Evolutionary conservation across 2,329 filamentous ascomycete genomes (phyloP), one percentile per base, ranked within the genome.

Genomic region (Diaporthe australafricana): DNA sequence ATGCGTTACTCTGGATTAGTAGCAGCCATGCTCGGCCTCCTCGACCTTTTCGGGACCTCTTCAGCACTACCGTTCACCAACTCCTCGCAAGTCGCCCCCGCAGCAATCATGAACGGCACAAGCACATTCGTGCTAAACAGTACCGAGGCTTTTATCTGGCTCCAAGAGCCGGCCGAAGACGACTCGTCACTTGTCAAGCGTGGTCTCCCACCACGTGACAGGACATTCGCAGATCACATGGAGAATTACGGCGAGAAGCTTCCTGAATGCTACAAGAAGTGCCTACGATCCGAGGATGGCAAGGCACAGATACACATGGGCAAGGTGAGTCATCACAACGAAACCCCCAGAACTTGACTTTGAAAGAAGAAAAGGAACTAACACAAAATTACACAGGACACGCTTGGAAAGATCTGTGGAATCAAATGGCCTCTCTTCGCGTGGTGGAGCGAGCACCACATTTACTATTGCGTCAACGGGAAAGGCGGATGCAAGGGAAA

Each of bases 211-310:
- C 56, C 56, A 2, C 38, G 56, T 8, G 38, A 60, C 22, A 60
- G 56, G 4, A 60, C 6, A 8, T 35, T 60, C 0, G 56, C 56
- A 0, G 56, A 60, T 20, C 56, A 60, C 22, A 60, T 60, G 56
- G 56, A 60, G 38, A 12, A 60, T 8, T 9, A 60, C 16, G 56
- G 56, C 16, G 16, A 42, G 16, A 25, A 7, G 14, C 56, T 60
- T 1, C 56, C 56, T 3, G 56, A 60, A 22, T 60, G 56, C 56
- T 60, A 60, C 22, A 60, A 60, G 56, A 60, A 30, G 2, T 60
- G 56, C 38, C 27, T 60, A 35, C 56, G 56, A 7, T n/a, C 22
- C 3, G 22, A 30, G 22, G 56, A 60, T 1, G 56, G 56, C 38
- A 42, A 42, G 12, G 4, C 38, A 0, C 4, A 1, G 8, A 60